Evolutionary conservation across 1,284 basidiomycete species (phyloP).

Genomic region (Puccinia polysora): DNA sequence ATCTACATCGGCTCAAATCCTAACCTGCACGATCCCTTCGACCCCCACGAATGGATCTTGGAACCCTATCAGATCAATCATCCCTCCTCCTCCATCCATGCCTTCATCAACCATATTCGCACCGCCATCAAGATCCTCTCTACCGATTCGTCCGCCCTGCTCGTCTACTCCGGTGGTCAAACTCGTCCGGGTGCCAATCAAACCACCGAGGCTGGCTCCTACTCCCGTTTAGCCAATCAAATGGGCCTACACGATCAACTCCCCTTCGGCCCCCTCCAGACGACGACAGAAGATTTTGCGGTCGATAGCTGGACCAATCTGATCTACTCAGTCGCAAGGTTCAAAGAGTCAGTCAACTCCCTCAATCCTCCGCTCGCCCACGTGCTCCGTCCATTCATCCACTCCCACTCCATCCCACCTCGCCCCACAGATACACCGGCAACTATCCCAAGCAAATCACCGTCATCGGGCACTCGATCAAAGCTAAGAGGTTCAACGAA

Average conservation of each 20-base stretch:
- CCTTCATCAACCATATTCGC: conserved; percentile 29
- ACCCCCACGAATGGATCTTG: conserved; percentile 18
- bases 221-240: conserved; percentile 14
- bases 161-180: conserved; percentile 36
- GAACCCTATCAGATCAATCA: conserved; percentile 25
- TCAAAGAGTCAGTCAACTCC: conserved; percentile 63
- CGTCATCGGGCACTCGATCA: conserved; percentile 88
- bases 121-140: background rate
- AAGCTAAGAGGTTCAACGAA: conserved; percentile 72
- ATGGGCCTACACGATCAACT: conserved; percentile 14
- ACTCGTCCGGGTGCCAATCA: conserved; percentile 14
- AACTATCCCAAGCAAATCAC: conserved; percentile 75
- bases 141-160: conserved; percentile 2
- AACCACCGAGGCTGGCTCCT: conserved; percentile 3
- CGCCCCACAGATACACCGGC: conserved; percentile 59
- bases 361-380: background rate
- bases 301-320: conserved; percentile 91
- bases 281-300: conserved; percentile 79
- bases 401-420: background rate
- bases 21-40: background rate
- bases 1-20: conserved; percentile 20
- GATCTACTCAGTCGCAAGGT: conserved; percentile 83
- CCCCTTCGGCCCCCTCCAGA: conserved; percentile 54
- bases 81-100: conserved; percentile 1
- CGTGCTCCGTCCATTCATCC: background rate